Conservation (phyloP, 78 protist genomes). For the Cavenderia fasciculata region DNA sequence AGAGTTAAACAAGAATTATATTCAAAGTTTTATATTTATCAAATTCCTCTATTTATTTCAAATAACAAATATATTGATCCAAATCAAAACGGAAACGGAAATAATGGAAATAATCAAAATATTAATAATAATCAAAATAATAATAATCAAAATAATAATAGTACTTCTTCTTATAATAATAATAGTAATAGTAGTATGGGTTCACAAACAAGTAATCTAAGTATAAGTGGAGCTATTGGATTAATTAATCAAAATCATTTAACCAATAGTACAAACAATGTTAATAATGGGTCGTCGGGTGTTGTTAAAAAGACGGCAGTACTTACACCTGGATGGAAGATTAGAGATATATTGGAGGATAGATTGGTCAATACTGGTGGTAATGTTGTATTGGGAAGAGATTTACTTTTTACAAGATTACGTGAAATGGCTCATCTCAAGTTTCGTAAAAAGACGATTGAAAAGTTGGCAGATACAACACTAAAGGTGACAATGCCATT, state of each 20-base stretch:
- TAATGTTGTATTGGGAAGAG: conserved; percentile 30
- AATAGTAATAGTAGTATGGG: background rate
- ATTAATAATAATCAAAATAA: background rate
- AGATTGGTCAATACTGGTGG: conserved; percentile 6
- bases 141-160: conserved; percentile 10
- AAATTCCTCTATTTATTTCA: conserved; percentile 12
- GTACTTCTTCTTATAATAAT: background rate
- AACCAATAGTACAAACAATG: background rate
- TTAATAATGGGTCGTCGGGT: background rate
- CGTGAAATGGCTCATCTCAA: conserved; percentile 72
- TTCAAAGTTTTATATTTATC: conserved; percentile 56
- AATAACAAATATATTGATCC: background rate
- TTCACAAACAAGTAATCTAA: background rate
- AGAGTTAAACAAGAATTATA: conserved; percentile 35
- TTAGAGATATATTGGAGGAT: conserved; percentile 43
- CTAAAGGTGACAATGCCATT: conserved; percentile 54
- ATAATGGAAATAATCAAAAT: background rate
- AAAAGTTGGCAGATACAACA: conserved; percentile 42
- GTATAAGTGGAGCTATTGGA: too few relatives aligned
- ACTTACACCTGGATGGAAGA: conserved; percentile 14
- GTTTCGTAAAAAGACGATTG: conserved; percentile 57
- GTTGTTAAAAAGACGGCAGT: background rate
- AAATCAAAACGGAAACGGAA: background rate
- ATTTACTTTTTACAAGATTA: conserved; percentile 61
- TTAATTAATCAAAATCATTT: too few relatives aligned